Base-by-base conservation (phyloP, 192 early-diverging fungal species). In the Podila epigama region DNA sequence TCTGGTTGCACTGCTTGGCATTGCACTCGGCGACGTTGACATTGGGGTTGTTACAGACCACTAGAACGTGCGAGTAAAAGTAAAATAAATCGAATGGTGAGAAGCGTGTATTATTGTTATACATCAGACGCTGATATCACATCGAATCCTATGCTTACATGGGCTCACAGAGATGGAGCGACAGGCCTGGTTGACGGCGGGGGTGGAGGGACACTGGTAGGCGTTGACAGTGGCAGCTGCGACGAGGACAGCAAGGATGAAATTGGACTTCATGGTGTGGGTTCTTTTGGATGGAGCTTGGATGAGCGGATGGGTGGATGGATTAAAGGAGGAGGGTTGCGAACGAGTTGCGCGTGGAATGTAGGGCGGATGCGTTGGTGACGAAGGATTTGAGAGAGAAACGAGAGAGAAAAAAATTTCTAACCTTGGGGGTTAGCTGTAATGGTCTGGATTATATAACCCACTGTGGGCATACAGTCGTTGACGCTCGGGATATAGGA, bases 1-100 rank as follows among this genome's bases (percentile, higher is more conserved):
- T 15, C 51, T 69, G 67, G 58, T 20, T 69, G 58, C 67, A 69
- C 52, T 69, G 67, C 31, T 55, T 69, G 6, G 37, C 67, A 44
- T 69, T 69, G 58, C 67, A 69, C n/a, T 27, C 28, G 16, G 20
- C 13, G n/a, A 53, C 36, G 36, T 55, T 61, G 2, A 55, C 29
- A 6, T 44, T 53, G 9, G 67, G 67, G 37, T 69, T 53, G 67
- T 33, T 55, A 51, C 67, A 69, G 22, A 18, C n/a, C 67, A 69
- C 67, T 69, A 28, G 29, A 28, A 1, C 20, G 11, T n/a, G 18
- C 0, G 9, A 33, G 5, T 4, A 27, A 50, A n/a, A 22, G 4
- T 15, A 32, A 60, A 13, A 58, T 36, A 44, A 25, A 28, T 22
- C 9, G 15, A 16, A n/a, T 33, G 11, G 27, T n/a, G n/a, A n/a